These are phyloP conservation scores for Candida wancherniae DNA, from an alignment of 805 yeast genomes.

Conservation along the genomic window DNA sequence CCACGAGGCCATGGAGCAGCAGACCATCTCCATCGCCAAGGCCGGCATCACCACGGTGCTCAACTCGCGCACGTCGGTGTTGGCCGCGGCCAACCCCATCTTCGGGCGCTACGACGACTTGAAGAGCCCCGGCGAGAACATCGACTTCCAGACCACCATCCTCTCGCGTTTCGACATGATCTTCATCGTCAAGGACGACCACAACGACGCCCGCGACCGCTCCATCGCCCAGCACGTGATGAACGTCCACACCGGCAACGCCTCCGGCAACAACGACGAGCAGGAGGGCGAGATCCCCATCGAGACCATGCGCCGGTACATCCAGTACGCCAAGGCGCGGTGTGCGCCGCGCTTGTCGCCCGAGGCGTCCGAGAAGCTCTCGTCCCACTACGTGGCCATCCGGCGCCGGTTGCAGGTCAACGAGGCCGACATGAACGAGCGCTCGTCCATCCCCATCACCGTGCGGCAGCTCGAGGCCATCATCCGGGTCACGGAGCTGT, in stretches of 20 bases:
- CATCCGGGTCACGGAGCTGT: slow-evolving; percentile 88
- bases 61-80: slow-evolving; percentile 91
- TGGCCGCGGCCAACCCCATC: slow-evolving; percentile 97
- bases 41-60: slow-evolving; percentile 98
- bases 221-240: slow-evolving; percentile 92
- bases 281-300: slow-evolving; percentile 83
- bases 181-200: slow-evolving; percentile 93
- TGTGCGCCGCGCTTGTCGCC: slow-evolving; percentile 91
- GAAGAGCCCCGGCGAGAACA: slow-evolving; percentile 96
- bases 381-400: slow-evolving; percentile 89
- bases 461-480: slow-evolving; percentile 97
- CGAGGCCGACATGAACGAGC: slow-evolving; percentile 76
- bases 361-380: slow-evolving; percentile 84
- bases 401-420: slow-evolving; percentile 75
- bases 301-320: slow-evolving; percentile 85
- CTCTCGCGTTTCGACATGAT: slow-evolving; percentile 98
- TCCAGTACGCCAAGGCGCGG: slow-evolving; percentile 81
- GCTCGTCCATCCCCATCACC: slow-evolving; percentile 95
- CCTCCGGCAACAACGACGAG: slow-evolving; percentile 37
- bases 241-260: slow-evolving; percentile 84
- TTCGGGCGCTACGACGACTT: slow-evolving; percentile 95
- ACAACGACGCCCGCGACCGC: slow-evolving; percentile 77
- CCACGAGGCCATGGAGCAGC: slow-evolving; percentile 99
- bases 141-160: slow-evolving; percentile 95
- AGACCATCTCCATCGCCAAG: slow-evolving; percentile 96